Conservation (phyloP, 2,329 filamentous ascomycete species). For the Sphaerulina populicola region DNA sequence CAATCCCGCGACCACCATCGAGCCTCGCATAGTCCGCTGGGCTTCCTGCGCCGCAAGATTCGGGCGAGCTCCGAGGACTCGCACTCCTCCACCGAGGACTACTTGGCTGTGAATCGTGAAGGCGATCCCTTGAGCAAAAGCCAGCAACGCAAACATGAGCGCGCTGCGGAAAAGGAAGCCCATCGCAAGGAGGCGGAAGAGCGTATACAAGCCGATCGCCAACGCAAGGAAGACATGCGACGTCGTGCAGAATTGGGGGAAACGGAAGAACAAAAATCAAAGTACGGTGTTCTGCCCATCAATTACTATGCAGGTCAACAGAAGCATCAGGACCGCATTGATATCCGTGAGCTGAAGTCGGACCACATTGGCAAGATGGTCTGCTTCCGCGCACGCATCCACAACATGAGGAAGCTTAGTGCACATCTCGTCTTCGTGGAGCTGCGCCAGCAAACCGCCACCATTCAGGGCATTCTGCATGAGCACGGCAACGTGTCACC, state of each 20-base stretch:
- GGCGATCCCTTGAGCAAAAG: conserved; percentile 44
- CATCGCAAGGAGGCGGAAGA: conserved; percentile 39
- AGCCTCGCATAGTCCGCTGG: conserved; percentile 30
- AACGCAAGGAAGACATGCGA: conserved; percentile 42
- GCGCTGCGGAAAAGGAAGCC: conserved; percentile 39
- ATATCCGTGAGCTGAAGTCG: conserved; percentile 46
- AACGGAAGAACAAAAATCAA: conserved; percentile 50
- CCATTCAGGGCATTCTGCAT: conserved; percentile 74
- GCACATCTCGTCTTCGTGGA: conserved; percentile 76
- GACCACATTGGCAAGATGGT: conserved; percentile 53
- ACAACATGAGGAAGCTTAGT: conserved; percentile 74
- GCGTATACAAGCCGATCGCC: conserved; percentile 39
- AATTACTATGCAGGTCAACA: conserved; percentile 51
- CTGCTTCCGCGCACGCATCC: conserved; percentile 61
- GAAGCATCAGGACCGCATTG: conserved; percentile 41
- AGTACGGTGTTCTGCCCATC: conserved; percentile 51
- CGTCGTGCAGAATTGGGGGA: conserved; percentile 45
- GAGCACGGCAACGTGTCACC: conserved; percentile 55
- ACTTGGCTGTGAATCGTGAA: conserved; percentile 41
- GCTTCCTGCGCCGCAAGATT: conserved; percentile 29
- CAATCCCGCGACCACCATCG: conserved; percentile 26
- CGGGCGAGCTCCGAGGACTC: conserved; percentile 28
- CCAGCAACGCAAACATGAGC: conserved; percentile 44
- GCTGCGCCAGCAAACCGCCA: conserved; percentile 73
- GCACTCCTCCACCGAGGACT: conserved; percentile 31